Percentiles rank a stretch among this genome's conserved stretches.
Evolutionary conservation across 441 rosid species (phyloP).

Genomic region (Syzygium syzygioides): DNA sequence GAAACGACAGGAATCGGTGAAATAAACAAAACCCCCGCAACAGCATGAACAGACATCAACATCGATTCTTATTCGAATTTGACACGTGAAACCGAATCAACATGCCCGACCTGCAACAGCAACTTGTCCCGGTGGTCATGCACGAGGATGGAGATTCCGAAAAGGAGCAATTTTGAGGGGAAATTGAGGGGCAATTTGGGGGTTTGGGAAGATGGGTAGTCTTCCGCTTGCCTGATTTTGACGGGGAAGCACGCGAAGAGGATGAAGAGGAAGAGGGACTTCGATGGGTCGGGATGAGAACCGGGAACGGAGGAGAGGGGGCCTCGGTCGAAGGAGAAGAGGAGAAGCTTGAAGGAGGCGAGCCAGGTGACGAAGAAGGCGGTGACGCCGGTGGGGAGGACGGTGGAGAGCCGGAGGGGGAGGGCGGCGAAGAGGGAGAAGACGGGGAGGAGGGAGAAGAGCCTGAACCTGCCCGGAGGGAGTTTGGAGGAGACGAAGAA

Average conservation of each 20-base stretch:
- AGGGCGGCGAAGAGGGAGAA: slow-evolving; percentile 20
- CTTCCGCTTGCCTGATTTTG: slow-evolving; percentile 16
- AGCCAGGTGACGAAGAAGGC: slow-evolving; percentile 28
- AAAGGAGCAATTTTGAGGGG: slow-evolving; percentile 19
- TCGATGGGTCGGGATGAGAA: background rate
- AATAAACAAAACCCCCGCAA: background rate
- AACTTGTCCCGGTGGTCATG: slow-evolving; percentile 12
- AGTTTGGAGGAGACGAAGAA: slow-evolving; percentile 21
- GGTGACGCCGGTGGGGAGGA: slow-evolving; percentile 7
- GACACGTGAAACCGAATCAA: background rate
- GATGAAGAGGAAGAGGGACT: slow-evolving; percentile 18
- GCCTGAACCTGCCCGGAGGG: slow-evolving; percentile 20
- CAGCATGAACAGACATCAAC: background rate
- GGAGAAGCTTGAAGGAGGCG: slow-evolving; percentile 38
- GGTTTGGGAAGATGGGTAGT: slow-evolving; percentile 8
- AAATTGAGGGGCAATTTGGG: slow-evolving; percentile 21
- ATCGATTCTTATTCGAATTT: background rate
- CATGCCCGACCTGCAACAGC: background rate
- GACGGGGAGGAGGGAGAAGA: slow-evolving; percentile 29
- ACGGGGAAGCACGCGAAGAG: slow-evolving; percentile 33
- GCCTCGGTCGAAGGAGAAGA: slow-evolving; percentile 28
- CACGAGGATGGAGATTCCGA: background rate
- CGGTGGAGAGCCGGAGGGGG: slow-evolving; percentile 26
- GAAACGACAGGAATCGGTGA: background rate
- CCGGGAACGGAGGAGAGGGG: slow-evolving; percentile 15